A percentile compares a stretch with the other conserved stretches of the same genome.
These are phyloP conservation scores for Mariannaea sp. DNA, from an alignment of 2,329 filamentous ascomycete species.

Conservation along the genomic window DNA sequence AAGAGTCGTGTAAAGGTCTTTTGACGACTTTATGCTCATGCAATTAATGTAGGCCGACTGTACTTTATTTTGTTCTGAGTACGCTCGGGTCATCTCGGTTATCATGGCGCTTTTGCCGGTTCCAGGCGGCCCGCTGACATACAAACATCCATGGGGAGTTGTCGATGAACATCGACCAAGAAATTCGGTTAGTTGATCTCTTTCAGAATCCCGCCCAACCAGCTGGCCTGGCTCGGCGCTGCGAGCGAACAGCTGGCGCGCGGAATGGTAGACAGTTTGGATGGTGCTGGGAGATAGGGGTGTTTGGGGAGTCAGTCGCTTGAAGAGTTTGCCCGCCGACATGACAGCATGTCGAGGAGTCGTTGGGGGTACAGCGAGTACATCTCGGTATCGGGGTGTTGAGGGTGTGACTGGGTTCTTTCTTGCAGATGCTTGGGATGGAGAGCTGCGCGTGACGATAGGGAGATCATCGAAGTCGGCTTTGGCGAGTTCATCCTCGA, in stretches of 20 bases:
- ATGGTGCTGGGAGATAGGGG: constrained; percentile 70
- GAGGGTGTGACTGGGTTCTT: constrained; percentile 68
- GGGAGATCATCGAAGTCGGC: constrained; percentile 45
- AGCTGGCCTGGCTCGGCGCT: constrained; percentile 75
- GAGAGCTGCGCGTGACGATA: constrained; percentile 36
- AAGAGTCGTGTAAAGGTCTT: constrained; percentile 82
- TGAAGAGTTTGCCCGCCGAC: constrained; percentile 74
- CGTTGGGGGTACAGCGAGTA: constrained; percentile 69
- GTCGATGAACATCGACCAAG: constrained; percentile 66
- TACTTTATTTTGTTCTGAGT: constrained; percentile 58
- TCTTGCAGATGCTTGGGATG: constrained; percentile 41
- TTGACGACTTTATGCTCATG: constrained; percentile 91
- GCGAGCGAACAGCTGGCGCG: constrained; percentile 84
- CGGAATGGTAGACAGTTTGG: constrained; percentile 83
- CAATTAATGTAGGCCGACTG: constrained; percentile 88
- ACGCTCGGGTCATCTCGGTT: constrained; percentile 71
- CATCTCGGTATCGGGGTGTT: constrained; percentile 81
- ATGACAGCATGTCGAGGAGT: constrained; percentile 87
- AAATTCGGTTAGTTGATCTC: constrained; percentile 70
- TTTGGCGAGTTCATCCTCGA: constrained; percentile 42
- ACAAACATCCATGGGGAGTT: constrained; percentile 77
- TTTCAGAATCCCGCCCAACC: constrained; percentile 75
- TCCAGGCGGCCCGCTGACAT: constrained; percentile 93
- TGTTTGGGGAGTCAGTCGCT: constrained; percentile 78
- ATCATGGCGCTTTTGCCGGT: constrained; percentile 97